These are phyloP conservation scores for Pyrenula aspistea DNA, from an alignment of 495 filamentous ascomycete species.

Conservation along the genomic window DNA sequence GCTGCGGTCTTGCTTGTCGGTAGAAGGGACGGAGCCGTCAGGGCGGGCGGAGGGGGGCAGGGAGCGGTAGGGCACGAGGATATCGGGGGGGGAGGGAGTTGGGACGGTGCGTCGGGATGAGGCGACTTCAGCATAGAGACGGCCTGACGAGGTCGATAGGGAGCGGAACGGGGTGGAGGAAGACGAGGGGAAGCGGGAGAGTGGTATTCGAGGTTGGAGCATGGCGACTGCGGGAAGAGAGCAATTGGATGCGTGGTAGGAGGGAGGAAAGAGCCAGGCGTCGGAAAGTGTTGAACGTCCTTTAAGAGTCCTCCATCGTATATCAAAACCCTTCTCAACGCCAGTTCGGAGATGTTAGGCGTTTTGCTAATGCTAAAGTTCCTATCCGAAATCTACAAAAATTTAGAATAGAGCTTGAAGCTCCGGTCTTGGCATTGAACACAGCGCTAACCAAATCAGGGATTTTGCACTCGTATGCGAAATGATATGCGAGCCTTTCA, in stretches of 20 bases:
- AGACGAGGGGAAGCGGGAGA: constrained; percentile 31
- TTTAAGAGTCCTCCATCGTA: too few species aligned
- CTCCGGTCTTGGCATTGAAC: not conserved
- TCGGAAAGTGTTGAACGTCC: too few species aligned
- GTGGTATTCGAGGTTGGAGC: constrained; percentile 54
- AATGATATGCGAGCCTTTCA: too few species aligned
- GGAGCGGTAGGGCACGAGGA: constrained; percentile 21
- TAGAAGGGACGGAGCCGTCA: constrained; percentile 29
- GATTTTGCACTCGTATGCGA: not conserved
- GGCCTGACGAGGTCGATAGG: constrained; percentile 25
- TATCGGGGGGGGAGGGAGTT: constrained; percentile 15
- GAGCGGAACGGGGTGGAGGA: constrained; percentile 30
- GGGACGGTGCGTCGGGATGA: constrained; percentile 21
- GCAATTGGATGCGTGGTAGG: too few species aligned
- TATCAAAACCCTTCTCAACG: too few species aligned
- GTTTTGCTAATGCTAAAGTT: too few species aligned
- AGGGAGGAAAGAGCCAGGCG: too few species aligned
- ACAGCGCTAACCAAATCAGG: not conserved
- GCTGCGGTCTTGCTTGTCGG: constrained; percentile 22
- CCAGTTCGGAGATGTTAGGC: too few species aligned
- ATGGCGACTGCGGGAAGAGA: constrained; percentile 32
- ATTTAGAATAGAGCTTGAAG: not conserved
- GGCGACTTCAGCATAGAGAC: constrained; percentile 43
- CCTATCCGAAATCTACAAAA: too few species aligned
- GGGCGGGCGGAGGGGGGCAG: constrained; percentile 17